Evolutionary conservation across 768 basidiomycete genomes (phyloP).

Genomic region (Podaxis carcinomalis): DNA sequence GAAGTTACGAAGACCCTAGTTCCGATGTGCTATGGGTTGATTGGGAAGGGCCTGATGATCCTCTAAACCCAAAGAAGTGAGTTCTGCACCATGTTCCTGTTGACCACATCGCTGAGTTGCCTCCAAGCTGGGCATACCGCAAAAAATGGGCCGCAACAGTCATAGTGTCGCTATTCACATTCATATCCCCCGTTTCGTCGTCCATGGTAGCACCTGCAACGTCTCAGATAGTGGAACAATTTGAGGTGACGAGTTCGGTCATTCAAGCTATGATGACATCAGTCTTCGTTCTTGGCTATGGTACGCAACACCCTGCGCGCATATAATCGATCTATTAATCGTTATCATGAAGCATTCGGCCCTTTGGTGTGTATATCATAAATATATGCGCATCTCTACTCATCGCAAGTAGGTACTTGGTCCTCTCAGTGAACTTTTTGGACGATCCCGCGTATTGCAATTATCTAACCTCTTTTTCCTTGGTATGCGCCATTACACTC

Average conservation of each 20-base stretch:
- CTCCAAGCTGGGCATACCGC: constrained; percentile 47
- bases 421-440: constrained; percentile 70
- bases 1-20: not conserved
- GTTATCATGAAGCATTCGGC: constrained; percentile 39
- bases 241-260: constrained; percentile 48
- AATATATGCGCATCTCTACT: not conserved
- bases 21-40: constrained; percentile 39
- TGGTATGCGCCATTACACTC: constrained; percentile 27
- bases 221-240: constrained; percentile 42
- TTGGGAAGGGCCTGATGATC: constrained; percentile 63
- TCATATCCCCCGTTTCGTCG: constrained; percentile 66
- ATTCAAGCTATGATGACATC: constrained; percentile 56
- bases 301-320: constrained; percentile 26
- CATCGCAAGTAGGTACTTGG: constrained; percentile 35
- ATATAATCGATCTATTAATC: not conserved
- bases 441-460: constrained; percentile 60
- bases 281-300: constrained; percentile 49
- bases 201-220: constrained; percentile 72
- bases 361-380: constrained; percentile 32
- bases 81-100: constrained; percentile 6
- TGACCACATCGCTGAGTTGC: not conserved
- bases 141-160: constrained; percentile 63
- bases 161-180: constrained; percentile 65
- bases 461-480: constrained; percentile 63
- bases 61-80: constrained; percentile 56